Percentiles rank a stretch among this genome's conserved stretches.
phyloP scores from a whole-genome alignment of 2,329 filamentous ascomycete genomes.

The Aspergillus alliaceus region DNA sequence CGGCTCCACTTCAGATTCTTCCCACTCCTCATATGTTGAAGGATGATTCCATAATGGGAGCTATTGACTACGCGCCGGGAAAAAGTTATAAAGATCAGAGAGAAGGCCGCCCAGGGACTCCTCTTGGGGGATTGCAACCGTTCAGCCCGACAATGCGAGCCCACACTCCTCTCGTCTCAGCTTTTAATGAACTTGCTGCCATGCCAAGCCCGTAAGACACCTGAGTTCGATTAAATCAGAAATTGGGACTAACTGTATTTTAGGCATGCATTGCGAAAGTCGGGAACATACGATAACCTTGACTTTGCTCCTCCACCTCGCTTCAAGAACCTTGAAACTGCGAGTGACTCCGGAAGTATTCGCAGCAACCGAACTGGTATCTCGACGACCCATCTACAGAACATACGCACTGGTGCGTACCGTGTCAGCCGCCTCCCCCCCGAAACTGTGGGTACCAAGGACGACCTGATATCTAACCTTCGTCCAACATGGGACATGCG shows the following conservation, averaged over 20 bases:
- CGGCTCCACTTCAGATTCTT: constrained; percentile 69
- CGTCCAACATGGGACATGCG: constrained; percentile 57
- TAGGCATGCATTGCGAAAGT: constrained; percentile 51
- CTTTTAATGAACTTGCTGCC: constrained; percentile 81
- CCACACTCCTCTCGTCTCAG: constrained; percentile 75
- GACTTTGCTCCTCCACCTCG: constrained; percentile 52
- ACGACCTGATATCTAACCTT: constrained; percentile 63
- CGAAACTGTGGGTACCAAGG: constrained; percentile 75
- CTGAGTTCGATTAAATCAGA: background rate
- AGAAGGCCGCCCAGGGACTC: constrained; percentile 65
- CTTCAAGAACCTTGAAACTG: constrained; percentile 44
- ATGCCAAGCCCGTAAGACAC: constrained; percentile 83
- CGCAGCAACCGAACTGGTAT: constrained; percentile 76
- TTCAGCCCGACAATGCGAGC: constrained; percentile 73
- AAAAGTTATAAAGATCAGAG: constrained; percentile 64
- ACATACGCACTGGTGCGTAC: constrained; percentile 79
- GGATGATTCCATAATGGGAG: constrained; percentile 72
- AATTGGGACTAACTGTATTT: constrained; percentile 15
- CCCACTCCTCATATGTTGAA: constrained; percentile 83
- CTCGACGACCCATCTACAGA: constrained; percentile 66
- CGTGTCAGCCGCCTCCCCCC: constrained; percentile 81
- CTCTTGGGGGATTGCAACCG: constrained; percentile 58
- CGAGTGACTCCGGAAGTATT: constrained; percentile 49
- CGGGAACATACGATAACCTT: constrained; percentile 48
- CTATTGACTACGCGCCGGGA: constrained; percentile 86